phyloP scores from a whole-genome alignment of 2,329 filamentous ascomycete genomes.

The Alternaria viburni region DNA sequence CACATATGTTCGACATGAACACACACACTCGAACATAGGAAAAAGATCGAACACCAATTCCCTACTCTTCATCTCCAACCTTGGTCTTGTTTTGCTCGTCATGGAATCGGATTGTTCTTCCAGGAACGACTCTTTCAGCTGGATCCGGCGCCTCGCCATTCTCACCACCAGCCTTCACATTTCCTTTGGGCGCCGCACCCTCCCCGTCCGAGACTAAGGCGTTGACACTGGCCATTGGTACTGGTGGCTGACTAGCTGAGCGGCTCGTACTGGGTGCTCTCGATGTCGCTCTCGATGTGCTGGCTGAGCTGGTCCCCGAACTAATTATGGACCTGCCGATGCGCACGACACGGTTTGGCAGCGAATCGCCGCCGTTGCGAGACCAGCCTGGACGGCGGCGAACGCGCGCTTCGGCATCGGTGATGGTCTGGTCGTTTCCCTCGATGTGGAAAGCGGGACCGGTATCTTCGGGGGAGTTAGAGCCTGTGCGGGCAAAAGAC shows the following conservation, averaged over 20 bases:
- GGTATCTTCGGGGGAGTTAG: slow-evolving; percentile 19
- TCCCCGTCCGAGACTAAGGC: neutral
- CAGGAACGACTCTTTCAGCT: slow-evolving; percentile 10
- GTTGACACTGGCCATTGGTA: neutral
- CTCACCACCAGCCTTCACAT: neutral
- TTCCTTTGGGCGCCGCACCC: neutral
- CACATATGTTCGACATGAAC: neutral
- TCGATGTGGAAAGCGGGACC: slow-evolving; percentile 42
- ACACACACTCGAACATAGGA: neutral
- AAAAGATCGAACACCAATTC: neutral
- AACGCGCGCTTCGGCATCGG: slow-evolving; percentile 30
- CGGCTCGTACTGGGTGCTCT: neutral
- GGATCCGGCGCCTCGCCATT: neutral
- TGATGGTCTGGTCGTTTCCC: slow-evolving; percentile 20
- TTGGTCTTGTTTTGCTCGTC: slow-evolving; percentile 23
- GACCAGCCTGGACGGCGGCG: slow-evolving; percentile 32
- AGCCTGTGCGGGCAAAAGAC: slow-evolving; percentile 22
- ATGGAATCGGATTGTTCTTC: slow-evolving; percentile 38
- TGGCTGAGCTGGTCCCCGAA: slow-evolving; percentile 19
- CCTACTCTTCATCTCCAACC: neutral
- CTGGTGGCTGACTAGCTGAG: neutral
- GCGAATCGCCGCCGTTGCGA: slow-evolving; percentile 23
- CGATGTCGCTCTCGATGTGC: neutral
- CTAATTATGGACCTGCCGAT: slow-evolving; percentile 46
- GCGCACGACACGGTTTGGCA: slow-evolving; percentile 39